Percentiles rank a stretch among this genome's conserved stretches.
Conservation (phyloP, 805 yeast species). For the Hanseniaspora valbyensis region DNA sequence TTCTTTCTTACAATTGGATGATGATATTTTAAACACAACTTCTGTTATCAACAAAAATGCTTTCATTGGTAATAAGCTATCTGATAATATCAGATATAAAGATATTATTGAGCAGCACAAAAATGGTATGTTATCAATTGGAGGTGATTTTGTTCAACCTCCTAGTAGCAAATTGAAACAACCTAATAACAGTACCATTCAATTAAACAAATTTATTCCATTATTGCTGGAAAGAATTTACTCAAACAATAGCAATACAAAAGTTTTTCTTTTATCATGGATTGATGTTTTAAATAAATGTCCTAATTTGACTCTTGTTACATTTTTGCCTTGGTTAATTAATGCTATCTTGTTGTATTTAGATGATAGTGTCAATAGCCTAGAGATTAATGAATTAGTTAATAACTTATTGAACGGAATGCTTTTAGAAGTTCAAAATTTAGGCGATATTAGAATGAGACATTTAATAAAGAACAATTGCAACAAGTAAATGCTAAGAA, state of each 20-base stretch:
- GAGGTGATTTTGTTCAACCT: conserved; percentile 11
- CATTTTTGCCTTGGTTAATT: conserved; percentile 79
- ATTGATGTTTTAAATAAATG: conserved; percentile 81
- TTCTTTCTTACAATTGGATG: conserved; percentile 32
- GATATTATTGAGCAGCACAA: conserved; percentile 11
- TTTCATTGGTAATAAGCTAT: conserved; percentile 35
- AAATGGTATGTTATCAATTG: neutral
- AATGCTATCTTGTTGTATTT: conserved; percentile 40
- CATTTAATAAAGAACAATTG: conserved; percentile 22
- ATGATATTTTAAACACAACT: conserved; percentile 34
- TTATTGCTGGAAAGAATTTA: conserved; percentile 82
- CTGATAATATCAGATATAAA: conserved; percentile 7
- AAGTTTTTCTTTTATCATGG: conserved; percentile 91
- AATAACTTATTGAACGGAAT: conserved; percentile 64
- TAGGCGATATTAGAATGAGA: conserved; percentile 55
- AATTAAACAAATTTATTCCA: conserved; percentile 63
- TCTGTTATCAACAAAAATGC: conserved; percentile 40
- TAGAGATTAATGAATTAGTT: conserved; percentile 79
- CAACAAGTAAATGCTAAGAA: neutral
- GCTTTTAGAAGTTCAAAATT: conserved; percentile 65
- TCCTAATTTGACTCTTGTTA: conserved; percentile 78
- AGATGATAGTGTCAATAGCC: conserved; percentile 27
- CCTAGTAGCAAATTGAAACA: conserved; percentile 2
- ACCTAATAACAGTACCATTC: neutral
- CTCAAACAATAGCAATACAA: conserved; percentile 82